These are phyloP conservation scores for Mentha longifolia DNA, from an alignment of 257 asterid species.

Conservation along the genomic window DNA sequence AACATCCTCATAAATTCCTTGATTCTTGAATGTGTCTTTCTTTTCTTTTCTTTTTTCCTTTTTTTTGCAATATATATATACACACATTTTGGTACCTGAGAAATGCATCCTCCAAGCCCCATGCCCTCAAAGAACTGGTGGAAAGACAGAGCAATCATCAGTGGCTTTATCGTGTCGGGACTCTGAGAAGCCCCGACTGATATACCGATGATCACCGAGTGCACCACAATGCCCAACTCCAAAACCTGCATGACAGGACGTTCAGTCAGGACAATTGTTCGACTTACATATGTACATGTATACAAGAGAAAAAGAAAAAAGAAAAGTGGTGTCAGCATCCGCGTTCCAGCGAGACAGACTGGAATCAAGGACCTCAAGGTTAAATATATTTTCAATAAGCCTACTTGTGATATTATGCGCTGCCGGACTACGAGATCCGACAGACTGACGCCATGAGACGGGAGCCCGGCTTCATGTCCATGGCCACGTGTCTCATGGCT, in stretches of 20 bases:
- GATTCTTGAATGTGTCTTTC: constrained; percentile 32
- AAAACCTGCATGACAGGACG: constrained; percentile 44
- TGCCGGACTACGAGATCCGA: constrained; percentile 48
- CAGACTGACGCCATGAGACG: constrained; percentile 14
- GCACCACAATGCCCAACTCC: constrained; percentile 68
- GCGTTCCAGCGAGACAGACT: too few species aligned
- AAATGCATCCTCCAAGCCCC: constrained; percentile 76
- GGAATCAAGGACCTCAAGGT: constrained; percentile 45
- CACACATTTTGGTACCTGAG: constrained; percentile 44
- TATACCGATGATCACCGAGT: constrained; percentile 62
- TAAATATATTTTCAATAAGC: constrained; percentile 16
- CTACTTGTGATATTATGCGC: constrained; percentile 62
- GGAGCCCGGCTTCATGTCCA: constrained; percentile 18
- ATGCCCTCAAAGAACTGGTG: constrained; percentile 75
- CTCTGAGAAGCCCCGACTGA: constrained; percentile 58
- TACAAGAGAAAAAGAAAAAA: constrained; percentile 33
- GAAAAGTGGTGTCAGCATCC: too few species aligned
- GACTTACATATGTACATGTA: background rate
- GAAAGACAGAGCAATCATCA: constrained; percentile 56
- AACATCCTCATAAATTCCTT: constrained; percentile 30
- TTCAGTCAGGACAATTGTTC: background rate
- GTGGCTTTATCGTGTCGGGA: constrained; percentile 49
- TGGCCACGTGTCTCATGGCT: constrained; percentile 28
- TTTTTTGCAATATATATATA: too few species aligned
- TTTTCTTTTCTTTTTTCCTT: too few species aligned